Conservation (phyloP, 805 yeast genomes). For the Candida pseudoglaebosa region DNA sequence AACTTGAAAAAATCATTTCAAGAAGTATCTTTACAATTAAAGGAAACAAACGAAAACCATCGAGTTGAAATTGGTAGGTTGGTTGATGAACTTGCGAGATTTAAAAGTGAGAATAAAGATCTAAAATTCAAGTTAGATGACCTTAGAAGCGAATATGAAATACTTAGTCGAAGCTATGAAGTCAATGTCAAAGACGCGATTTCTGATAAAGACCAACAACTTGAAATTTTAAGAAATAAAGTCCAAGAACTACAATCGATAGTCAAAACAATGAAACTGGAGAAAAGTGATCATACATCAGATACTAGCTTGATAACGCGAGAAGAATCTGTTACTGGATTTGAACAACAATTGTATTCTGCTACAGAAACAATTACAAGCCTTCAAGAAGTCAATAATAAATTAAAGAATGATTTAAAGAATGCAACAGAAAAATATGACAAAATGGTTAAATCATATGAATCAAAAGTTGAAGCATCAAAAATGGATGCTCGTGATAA, state of each 20-base stretch:
- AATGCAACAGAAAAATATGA: constrained; percentile 14
- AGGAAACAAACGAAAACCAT: constrained; percentile 2
- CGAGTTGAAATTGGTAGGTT: constrained; percentile 10
- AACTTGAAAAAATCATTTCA: not conserved
- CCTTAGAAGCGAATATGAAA: constrained; percentile 9
- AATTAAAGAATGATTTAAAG: constrained; percentile 16
- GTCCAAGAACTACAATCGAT: not conserved
- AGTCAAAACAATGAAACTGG: not conserved
- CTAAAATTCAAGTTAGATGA: constrained; percentile 7
- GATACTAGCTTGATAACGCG: not conserved
- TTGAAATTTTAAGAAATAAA: constrained; percentile 14
- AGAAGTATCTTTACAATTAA: not conserved
- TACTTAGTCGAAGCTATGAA: constrained; percentile 7
- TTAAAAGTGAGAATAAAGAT: constrained; percentile 11
- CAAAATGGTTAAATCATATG: constrained; percentile 15
- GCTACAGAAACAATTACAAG: constrained; percentile 16
- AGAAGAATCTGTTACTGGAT: constrained; percentile 6
- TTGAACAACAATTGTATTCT: constrained; percentile 10
- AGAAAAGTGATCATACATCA: not conserved
- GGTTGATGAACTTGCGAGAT: constrained; percentile 5
- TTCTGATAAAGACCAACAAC: constrained; percentile 21
- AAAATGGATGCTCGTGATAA: constrained; percentile 26
- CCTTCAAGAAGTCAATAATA: constrained; percentile 17
- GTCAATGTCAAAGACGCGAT: constrained; percentile 13
- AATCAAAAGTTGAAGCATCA: constrained; percentile 18